Conservation (phyloP, 129 eudicot genomes). For the Pittosporum tobira region DNA sequence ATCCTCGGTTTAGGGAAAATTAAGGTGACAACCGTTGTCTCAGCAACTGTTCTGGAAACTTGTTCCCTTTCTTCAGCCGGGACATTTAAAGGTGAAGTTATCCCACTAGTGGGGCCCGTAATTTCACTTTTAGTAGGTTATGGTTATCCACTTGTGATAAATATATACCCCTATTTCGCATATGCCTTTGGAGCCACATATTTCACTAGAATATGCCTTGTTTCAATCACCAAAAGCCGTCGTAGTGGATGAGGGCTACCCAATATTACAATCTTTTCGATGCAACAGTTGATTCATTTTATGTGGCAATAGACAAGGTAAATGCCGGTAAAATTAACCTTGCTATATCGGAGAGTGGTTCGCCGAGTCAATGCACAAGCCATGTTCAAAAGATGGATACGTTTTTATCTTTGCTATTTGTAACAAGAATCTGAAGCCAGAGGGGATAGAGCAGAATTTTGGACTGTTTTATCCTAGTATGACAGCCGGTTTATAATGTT, state of each 20-base stretch:
- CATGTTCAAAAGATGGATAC: not conserved
- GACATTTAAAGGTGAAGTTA: no score
- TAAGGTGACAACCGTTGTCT: no score
- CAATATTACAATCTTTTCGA: slow-evolving; percentile 13
- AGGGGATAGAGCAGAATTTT: not conserved
- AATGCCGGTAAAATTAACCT: not conserved
- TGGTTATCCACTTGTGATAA: no score
- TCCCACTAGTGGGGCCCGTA: no score
- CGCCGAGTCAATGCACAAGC: slow-evolving; percentile 5
- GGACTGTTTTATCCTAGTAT: slow-evolving; percentile 1
- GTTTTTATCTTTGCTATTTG: slow-evolving; percentile 1
- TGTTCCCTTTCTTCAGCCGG: no score
- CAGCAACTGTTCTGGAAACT: no score
- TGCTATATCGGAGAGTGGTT: slow-evolving; percentile 14
- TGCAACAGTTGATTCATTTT: slow-evolving; percentile 12
- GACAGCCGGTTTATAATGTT: not conserved
- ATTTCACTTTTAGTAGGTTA: no score
- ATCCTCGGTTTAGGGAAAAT: no score
- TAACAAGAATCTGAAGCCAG: not conserved
- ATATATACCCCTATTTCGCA: not conserved
- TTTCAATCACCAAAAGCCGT: not conserved
- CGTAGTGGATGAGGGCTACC: not conserved
- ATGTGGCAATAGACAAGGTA: slow-evolving; percentile 15
- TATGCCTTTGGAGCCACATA: not conserved
- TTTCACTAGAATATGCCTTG: slow-evolving; percentile 7